phyloP scores from a whole-genome alignment of 2,329 filamentous ascomycete species.

The Fusarium nygamai region DNA sequence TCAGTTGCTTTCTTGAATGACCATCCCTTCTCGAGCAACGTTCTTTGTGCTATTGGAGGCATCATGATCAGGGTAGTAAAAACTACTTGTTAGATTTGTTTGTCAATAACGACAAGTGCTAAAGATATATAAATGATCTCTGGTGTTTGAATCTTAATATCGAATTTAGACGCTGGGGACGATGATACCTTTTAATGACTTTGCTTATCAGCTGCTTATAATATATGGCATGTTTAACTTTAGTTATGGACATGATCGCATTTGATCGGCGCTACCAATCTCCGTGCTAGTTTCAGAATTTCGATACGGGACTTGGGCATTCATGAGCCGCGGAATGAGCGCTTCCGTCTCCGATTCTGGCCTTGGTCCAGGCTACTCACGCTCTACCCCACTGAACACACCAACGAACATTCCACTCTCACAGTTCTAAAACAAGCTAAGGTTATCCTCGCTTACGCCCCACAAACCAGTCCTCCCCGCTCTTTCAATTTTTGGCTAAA shows the following conservation, averaged over 20 bases:
- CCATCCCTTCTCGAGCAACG: neutral
- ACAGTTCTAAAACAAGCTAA: neutral
- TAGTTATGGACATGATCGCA: neutral
- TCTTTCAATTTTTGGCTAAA: neutral
- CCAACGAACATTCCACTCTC: neutral
- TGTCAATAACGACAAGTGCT: no score
- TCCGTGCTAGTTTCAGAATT: neutral
- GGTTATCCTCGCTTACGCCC: neutral
- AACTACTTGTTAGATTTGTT: neutral
- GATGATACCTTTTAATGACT: no score
- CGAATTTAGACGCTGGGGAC: rapidly evolving
- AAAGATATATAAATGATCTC: no score
- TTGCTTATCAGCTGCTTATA: neutral
- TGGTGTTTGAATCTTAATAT: rapidly evolving
- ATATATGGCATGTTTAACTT: neutral
- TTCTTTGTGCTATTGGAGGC: neutral
- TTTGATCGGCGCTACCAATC: neutral
- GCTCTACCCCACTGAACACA: neutral
- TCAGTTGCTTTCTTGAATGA: constrained; percentile 4
- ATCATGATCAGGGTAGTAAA: neutral
- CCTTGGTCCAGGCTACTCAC: neutral
- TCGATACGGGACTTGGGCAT: neutral
- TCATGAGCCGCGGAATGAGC: neutral
- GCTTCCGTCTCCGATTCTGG: neutral
- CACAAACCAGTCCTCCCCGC: neutral